These are phyloP conservation scores for Bothriochloa decipiens DNA, from an alignment of 176 grass and related monocot species.

Conservation along the genomic window DNA sequence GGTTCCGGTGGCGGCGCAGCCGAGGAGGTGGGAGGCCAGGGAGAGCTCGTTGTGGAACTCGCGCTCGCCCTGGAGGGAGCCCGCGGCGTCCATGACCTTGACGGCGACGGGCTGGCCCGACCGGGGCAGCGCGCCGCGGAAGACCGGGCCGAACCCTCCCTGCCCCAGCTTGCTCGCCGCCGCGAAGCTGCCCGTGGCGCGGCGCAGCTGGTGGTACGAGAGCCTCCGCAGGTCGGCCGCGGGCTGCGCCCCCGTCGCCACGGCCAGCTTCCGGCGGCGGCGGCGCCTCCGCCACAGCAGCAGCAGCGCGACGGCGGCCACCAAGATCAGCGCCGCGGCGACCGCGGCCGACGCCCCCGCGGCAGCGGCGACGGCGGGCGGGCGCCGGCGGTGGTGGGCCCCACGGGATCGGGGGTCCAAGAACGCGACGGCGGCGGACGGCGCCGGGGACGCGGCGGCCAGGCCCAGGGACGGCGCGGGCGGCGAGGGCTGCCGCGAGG, in stretches of 20 bases:
- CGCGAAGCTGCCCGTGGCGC: slow-evolving; percentile 76
- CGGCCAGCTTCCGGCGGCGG: slow-evolving; percentile 38
- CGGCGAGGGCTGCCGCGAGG: slow-evolving; percentile 60
- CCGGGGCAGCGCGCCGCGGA: slow-evolving; percentile 67
- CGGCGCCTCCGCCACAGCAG: slow-evolving; percentile 54
- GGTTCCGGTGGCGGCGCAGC: slow-evolving; percentile 2
- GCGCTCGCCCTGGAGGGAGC: slow-evolving; percentile 93
- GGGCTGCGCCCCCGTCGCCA: slow-evolving; percentile 26
- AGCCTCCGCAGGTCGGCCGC: slow-evolving; percentile 58
- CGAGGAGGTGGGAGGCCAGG: slow-evolving; percentile 69
- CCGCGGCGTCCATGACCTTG: slow-evolving; percentile 81
- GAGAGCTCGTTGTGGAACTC: slow-evolving; percentile 98
- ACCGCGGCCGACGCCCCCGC: slow-evolving; percentile 4
- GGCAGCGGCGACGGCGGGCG: background rate
- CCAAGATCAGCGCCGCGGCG: slow-evolving; percentile 22
- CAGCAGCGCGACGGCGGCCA: slow-evolving; percentile 39
- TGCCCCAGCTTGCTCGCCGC: slow-evolving; percentile 78
- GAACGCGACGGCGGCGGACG: background rate
- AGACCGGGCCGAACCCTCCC: slow-evolving; percentile 90
- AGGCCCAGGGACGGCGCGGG: background rate
- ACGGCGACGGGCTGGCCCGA: slow-evolving; percentile 70
- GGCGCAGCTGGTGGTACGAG: slow-evolving; percentile 75
- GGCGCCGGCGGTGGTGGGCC: background rate
- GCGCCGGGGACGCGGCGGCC: background rate
- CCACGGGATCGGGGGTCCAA: background rate